Conservation (phyloP, 2,329 filamentous ascomycete genomes). For the Colletotrichum plurivorum region DNA sequence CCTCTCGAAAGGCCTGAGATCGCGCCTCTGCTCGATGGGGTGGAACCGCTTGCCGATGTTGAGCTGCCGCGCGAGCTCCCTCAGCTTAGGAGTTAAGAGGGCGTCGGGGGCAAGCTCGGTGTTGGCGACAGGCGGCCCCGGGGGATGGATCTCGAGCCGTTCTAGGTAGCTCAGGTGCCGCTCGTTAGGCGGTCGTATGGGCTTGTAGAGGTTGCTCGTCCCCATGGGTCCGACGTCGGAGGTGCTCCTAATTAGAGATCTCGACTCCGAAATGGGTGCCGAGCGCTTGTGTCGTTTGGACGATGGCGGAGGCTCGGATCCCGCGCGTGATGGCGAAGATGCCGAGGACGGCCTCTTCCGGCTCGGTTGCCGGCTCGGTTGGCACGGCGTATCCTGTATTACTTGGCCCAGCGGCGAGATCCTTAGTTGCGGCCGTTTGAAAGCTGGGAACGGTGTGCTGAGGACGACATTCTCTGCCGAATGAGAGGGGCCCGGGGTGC, state of each 20-base stretch:
- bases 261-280: slow-evolving; percentile 34
- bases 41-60: slow-evolving; percentile 67
- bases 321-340: slow-evolving; percentile 42
- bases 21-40: slow-evolving; percentile 57
- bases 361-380: not conserved
- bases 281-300: slow-evolving; percentile 45
- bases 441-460: slow-evolving; percentile 33
- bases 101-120: slow-evolving; percentile 58
- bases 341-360: slow-evolving; percentile 18
- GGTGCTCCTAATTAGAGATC: slow-evolving; percentile 48
- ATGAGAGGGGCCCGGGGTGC: slow-evolving; percentile 13
- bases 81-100: slow-evolving; percentile 70
- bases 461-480: slow-evolving; percentile 36
- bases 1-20: slow-evolving; percentile 74
- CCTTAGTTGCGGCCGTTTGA: not conserved
- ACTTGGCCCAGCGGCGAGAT: slow-evolving; percentile 25
- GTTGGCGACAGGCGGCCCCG: slow-evolving; percentile 65
- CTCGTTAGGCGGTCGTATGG: slow-evolving; percentile 37
- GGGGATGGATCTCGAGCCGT: slow-evolving; percentile 66
- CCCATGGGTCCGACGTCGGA: slow-evolving; percentile 50
- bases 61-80: slow-evolving; percentile 66
- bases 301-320: slow-evolving; percentile 51
- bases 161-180: slow-evolving; percentile 44
- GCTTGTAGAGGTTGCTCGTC: slow-evolving; percentile 41
- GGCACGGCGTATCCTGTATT: slow-evolving; percentile 33